Evolutionary conservation across 805 yeast species (phyloP), one percentile per base, ranked within the genome.

Genomic region (Candida parachauliodes): DNA sequence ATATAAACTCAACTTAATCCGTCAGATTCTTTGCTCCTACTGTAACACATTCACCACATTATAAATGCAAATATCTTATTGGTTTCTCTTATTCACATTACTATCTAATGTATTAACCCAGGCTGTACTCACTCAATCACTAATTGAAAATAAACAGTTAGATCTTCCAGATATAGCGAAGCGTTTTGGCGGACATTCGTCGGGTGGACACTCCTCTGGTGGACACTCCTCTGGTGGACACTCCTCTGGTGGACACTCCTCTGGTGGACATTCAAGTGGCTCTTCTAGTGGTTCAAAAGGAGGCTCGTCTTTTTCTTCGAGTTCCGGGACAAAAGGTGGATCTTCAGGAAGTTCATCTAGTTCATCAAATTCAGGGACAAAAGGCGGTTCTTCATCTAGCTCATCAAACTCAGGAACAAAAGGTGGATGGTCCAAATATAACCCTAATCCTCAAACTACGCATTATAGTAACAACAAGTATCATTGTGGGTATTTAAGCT

Each of bases 401-500:
- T 32, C 36, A 32, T 24, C 36, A 6, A 21, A 20, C 14, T 18
- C 21, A 8, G 34, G 23, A 15, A 21, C 34, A 3, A 32, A 32
- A 15, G 34, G 37, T 14, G 42, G 42, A 6, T 34, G 30, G 28
- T 28, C 34, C 7, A 11, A 28, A 15, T 12, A 16, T 9, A 32
- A 30, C 15, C 35, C 41, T 8, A 30, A 36, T 26, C 30, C 34
- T 6, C 18, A 12, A 21, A 19, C 30, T 16, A 28, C 36, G 12
- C 7, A 11, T 2, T 12, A 12, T 12, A 31, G 30, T 24, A 19
- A 22, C 10, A 27, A 36, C 19, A 3, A 28, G n/a, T 40, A 40
- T 20, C 40, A 32, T 21, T 40, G 44, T 34, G 44, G 44, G n/a
- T 26, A 23, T 20, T 31, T 36, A 8, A 24, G 33, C 23, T 32